These are phyloP conservation scores for Spirogloea muscicola DNA, from an alignment of 139 green algal genomes.

Conservation along the genomic window DNA sequence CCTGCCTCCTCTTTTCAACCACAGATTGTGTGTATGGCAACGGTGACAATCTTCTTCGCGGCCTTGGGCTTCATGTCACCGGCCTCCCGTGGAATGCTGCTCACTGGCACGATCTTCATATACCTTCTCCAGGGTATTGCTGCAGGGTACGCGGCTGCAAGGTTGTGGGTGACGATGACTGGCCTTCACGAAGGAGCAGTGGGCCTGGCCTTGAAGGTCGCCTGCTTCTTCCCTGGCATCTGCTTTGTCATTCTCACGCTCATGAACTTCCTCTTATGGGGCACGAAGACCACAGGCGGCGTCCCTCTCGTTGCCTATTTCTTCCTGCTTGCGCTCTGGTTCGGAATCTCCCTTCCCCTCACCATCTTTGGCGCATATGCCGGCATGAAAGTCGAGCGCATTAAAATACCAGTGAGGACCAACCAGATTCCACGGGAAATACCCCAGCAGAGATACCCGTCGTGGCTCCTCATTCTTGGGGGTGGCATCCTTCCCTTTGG, in stretches of 20 bases:
- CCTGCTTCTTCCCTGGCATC: slow-evolving; percentile 82
- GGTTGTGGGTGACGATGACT: slow-evolving; percentile 73
- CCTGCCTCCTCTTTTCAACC: no score
- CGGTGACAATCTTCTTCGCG: slow-evolving; percentile 84
- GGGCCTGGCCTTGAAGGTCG: slow-evolving; percentile 26
- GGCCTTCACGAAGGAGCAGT: neutral
- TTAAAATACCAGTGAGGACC: slow-evolving; percentile 74
- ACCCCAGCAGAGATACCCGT: slow-evolving; percentile 67
- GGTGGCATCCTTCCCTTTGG: slow-evolving; percentile 90
- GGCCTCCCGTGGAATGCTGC: slow-evolving; percentile 76
- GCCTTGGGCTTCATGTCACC: slow-evolving; percentile 91
- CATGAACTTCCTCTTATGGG: slow-evolving; percentile 77
- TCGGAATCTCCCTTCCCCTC: slow-evolving; percentile 79
- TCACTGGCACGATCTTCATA: slow-evolving; percentile 75
- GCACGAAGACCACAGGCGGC: slow-evolving; percentile 73
- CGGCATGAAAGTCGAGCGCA: slow-evolving; percentile 50
- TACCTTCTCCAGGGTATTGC: slow-evolving; percentile 74
- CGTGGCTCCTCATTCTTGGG: slow-evolving; percentile 71
- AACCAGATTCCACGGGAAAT: slow-evolving; percentile 98
- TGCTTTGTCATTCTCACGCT: slow-evolving; percentile 67
- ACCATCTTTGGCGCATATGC: slow-evolving; percentile 47
- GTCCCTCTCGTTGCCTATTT: slow-evolving; percentile 86
- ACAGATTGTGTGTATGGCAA: slow-evolving; percentile 63
- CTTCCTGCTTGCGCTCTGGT: slow-evolving; percentile 81
- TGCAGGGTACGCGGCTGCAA: slow-evolving; percentile 67